These are phyloP conservation scores for Cryptosporidium xiaoi DNA, from an alignment of 169 alveolate genomes.

Conservation along the genomic window DNA sequence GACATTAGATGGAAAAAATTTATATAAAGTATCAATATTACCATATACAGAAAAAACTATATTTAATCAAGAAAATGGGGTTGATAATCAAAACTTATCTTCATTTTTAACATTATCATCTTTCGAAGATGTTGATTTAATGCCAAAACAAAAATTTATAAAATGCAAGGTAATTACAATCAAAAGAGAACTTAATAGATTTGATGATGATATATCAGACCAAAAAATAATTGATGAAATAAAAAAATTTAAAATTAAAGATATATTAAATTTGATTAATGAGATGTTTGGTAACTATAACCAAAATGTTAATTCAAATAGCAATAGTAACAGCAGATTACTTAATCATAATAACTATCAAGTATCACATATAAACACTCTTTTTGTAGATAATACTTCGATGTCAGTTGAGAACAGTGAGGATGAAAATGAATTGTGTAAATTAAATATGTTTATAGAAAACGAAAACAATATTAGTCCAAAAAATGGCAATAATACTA, in stretches of 20 bases:
- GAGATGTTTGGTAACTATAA: neutral
- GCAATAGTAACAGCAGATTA: too few relatives aligned
- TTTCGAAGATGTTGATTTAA: neutral
- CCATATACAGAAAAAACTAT: neutral
- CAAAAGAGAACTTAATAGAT: constrained; percentile 20
- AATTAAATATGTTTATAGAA: too few relatives aligned
- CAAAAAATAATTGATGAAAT: neutral
- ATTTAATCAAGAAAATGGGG: neutral
- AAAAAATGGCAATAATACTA: too few relatives aligned
- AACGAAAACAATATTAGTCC: too few relatives aligned
- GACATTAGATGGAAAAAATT: constrained; percentile 5
- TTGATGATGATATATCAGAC: neutral
- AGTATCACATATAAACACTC: too few relatives aligned
- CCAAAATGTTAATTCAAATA: too few relatives aligned
- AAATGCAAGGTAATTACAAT: constrained; percentile 19
- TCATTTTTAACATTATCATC: constrained; percentile 23
- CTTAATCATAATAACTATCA: too few relatives aligned
- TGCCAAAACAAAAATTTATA: neutral
- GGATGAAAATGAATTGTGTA: too few relatives aligned
- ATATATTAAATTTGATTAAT: constrained; percentile 10
- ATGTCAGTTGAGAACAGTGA: too few relatives aligned
- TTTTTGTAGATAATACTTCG: too few relatives aligned
- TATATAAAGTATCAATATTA: neutral
- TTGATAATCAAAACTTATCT: constrained; percentile 14
- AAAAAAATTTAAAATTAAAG: constrained; percentile 1